Evolutionary conservation across 148 eudicot species (phyloP).

Genomic region (Silene conica): DNA sequence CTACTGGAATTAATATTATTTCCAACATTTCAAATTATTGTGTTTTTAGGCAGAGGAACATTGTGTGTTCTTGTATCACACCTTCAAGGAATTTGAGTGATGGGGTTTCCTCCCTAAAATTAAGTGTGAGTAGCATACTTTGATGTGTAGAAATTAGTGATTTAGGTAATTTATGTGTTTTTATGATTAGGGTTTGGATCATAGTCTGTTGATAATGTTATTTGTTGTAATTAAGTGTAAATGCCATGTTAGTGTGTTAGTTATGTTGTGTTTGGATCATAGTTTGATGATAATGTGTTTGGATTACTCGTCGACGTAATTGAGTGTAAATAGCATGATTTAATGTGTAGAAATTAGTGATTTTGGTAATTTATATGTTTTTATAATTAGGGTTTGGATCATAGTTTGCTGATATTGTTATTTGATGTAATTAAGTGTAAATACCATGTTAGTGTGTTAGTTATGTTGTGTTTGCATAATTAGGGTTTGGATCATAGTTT

Average conservation of each 20-base stretch:
- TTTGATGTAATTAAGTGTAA: no score
- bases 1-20: conserved; percentile 13
- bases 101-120: conserved; percentile 36
- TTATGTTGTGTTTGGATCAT: not conserved
- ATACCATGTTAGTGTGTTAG: no score
- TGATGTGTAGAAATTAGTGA: not conserved
- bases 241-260: no score
- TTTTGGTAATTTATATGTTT: not conserved
- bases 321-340: not conserved
- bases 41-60: conserved; percentile 25
- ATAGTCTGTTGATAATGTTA: not conserved
- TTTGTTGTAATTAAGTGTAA: no score
- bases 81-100: conserved; percentile 46
- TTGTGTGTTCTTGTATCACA: conserved; percentile 50
- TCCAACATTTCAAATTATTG: conserved; percentile 20
- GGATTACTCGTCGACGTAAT: not conserved
- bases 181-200: conserved; percentile 5
- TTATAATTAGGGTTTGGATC: no score
- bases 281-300: not conserved
- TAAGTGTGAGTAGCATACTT: conserved; percentile 33
- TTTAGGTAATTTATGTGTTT: not conserved
- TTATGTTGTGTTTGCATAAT: no score
- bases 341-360: not conserved
- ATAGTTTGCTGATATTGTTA: no score
- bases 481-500: conserved; percentile 13